These are phyloP conservation scores for Russula virescens DNA, from an alignment of 768 basidiomycete genomes.

Conservation along the genomic window DNA sequence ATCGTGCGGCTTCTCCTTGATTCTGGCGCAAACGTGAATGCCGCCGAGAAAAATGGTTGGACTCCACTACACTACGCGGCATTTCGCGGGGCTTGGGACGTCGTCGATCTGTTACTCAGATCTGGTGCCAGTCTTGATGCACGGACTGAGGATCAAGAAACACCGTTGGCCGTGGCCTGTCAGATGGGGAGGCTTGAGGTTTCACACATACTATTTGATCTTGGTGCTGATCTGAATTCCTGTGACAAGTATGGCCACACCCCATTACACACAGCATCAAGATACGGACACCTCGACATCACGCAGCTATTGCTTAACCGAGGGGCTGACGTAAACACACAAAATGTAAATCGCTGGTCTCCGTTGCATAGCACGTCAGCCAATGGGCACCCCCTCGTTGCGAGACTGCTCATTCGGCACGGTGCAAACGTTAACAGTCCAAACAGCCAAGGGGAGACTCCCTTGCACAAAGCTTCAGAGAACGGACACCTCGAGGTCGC, in stretches of 20 bases:
- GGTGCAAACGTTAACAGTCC: background rate
- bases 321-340: background rate
- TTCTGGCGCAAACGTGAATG: background rate
- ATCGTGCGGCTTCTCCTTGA: background rate
- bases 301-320: background rate
- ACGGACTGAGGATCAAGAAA: background rate
- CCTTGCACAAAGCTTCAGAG: too few relatives aligned
- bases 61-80: background rate
- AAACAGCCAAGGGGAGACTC: too few relatives aligned
- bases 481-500: too few relatives aligned
- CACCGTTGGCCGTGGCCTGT: background rate
- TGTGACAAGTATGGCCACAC: too few relatives aligned
- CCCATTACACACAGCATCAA: background rate
- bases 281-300: background rate
- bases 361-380: background rate
- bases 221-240: background rate
- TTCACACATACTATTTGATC: background rate
- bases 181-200: background rate
- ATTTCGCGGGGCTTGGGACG: background rate
- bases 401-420: background rate
- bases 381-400: background rate
- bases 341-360: too few relatives aligned
- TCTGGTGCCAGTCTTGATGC: background rate
- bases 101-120: background rate
- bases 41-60: background rate